Base-by-base conservation (phyloP, 2,329 filamentous ascomycete species). In the Alternaria postmessia region DNA sequence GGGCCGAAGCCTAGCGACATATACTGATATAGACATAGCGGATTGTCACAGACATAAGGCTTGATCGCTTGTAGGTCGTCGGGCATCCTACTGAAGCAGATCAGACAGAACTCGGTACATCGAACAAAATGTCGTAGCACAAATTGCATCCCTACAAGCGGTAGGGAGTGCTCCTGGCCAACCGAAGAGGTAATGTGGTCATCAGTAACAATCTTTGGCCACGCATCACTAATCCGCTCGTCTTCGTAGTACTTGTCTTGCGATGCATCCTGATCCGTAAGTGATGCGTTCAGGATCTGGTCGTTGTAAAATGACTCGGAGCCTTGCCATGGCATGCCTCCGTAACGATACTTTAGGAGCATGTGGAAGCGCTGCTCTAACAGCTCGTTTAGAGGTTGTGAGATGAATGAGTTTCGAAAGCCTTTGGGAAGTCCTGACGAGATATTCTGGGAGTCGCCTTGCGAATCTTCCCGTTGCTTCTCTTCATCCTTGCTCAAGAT, bases 11-110 rank as follows among this genome's bases (percentile, higher is more conserved):
- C 93, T n/a, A 96, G 82, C 16, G 87, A 84, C 84, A 96, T 91
- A 79, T 95, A 96, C 73, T 97, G 94, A 71, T 91, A 96, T 4
- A 96, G 81, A 71, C 94, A 97, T 3, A 97, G 82, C 1, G 85
- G 82, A 12, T 87, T 85, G 22, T 87, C 86, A 78, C 94, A 97
- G 44, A 97, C 92, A 62, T 85, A 84, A 3, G 91, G 91, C 67
- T 91, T 92, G 61, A 93, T 81, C 2, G 90, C 87, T 68, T 89
- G 87, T 38, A 94, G 88, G 0, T 87, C 85, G 2, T 83, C 84
- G 1, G 86, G 77, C 36, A 92, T 84, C 66, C 85, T 89, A 66
- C 86, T 86, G 76, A 96, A 91, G 71, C 94, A 97, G 24, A 94
- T 88, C 55, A 96, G 85, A 76, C 94, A 97, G 76, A 94, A 96